A percentile compares a stretch with the other conserved stretches of the same genome.
Evolutionary conservation across 2,329 filamentous ascomycete species (phyloP).

Genomic region (Xylariaceae sp.): DNA sequence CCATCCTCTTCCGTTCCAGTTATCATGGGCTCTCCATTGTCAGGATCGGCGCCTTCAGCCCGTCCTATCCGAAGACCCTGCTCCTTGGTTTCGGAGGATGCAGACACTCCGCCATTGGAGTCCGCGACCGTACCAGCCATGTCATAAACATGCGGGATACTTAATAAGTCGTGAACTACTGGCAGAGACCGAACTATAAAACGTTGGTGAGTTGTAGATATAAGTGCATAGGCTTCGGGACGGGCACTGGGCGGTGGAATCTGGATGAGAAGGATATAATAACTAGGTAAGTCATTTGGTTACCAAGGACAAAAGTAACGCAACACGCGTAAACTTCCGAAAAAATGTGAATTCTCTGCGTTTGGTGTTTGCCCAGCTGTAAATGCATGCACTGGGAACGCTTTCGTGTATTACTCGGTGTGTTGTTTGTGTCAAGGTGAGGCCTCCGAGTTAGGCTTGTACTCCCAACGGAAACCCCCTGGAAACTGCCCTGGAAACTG

Average conservation of each 20-base stretch:
- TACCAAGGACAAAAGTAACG: too few relatives aligned
- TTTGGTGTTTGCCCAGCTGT: not conserved
- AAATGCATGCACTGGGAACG: not conserved
- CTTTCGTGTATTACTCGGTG: too few relatives aligned
- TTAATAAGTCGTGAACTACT: not conserved
- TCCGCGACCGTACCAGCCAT: slow-evolving; percentile 8
- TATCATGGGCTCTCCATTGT: not conserved
- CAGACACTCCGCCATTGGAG: not conserved
- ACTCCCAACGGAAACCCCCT: too few relatives aligned
- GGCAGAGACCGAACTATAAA: not conserved
- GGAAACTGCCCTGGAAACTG: too few relatives aligned
- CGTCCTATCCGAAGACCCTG: slow-evolving; percentile 3
- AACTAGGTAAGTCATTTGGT: too few relatives aligned
- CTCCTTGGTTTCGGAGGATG: slow-evolving; percentile 9
- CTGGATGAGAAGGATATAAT: not conserved
- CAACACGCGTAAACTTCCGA: too few relatives aligned
- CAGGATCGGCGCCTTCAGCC: slow-evolving; percentile 2
- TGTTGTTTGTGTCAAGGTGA: not conserved
- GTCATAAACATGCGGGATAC: not conserved
- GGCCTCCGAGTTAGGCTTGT: not conserved
- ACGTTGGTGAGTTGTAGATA: not conserved
- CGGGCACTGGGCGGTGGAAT: too few relatives aligned
- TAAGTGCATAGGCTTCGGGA: too few relatives aligned
- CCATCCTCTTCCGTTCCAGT: slow-evolving; percentile 3
- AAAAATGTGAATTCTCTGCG: too few relatives aligned